Percentiles rank a stretch among this genome's conserved stretches.
Evolutionary conservation across 1,139 yeast genomes (phyloP).

Genomic region (Candida sp.): DNA sequence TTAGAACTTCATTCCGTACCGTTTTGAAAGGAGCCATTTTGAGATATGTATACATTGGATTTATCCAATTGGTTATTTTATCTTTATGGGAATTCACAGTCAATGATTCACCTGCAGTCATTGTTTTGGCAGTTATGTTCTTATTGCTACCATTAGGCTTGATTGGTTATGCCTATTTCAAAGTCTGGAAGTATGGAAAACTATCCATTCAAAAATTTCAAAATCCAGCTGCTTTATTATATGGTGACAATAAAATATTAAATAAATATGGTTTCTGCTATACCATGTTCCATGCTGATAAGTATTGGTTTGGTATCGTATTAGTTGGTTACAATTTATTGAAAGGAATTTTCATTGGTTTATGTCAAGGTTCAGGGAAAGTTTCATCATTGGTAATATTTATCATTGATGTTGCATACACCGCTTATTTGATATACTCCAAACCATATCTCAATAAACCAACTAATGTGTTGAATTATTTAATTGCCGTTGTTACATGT

Average conservation of each 20-base stretch:
- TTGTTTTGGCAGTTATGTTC: conserved; percentile 65
- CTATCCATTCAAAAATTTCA: conserved; percentile 50
- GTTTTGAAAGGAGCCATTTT: conserved; percentile 66
- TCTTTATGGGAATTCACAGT: conserved; percentile 74
- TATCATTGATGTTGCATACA: conserved; percentile 61
- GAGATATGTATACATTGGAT: conserved; percentile 72
- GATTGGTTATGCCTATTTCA: conserved; percentile 57
- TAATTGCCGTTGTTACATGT: conserved; percentile 61
- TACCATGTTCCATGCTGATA: conserved; percentile 75
- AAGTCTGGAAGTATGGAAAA: conserved; percentile 55
- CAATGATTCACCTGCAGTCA: conserved; percentile 71
- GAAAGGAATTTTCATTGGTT: conserved; percentile 62
- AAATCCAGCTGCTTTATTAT: conserved; percentile 76
- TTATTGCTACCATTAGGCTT: conserved; percentile 52
- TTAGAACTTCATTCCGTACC: conserved; percentile 50
- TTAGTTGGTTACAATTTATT: conserved; percentile 51
- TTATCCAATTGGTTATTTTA: conserved; percentile 65
- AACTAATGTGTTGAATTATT: conserved; percentile 64
- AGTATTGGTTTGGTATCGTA: conserved; percentile 73
- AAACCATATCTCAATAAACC: conserved; percentile 71
- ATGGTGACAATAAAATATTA: conserved; percentile 64
- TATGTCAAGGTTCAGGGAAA: conserved; percentile 69
- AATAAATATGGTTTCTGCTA: conserved; percentile 75
- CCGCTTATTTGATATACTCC: conserved; percentile 51
- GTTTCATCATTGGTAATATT: conserved; percentile 66